Evolutionary conservation across 192 early-diverging fungal species (phyloP).

Genomic region (Umbelopsis sp.): DNA sequence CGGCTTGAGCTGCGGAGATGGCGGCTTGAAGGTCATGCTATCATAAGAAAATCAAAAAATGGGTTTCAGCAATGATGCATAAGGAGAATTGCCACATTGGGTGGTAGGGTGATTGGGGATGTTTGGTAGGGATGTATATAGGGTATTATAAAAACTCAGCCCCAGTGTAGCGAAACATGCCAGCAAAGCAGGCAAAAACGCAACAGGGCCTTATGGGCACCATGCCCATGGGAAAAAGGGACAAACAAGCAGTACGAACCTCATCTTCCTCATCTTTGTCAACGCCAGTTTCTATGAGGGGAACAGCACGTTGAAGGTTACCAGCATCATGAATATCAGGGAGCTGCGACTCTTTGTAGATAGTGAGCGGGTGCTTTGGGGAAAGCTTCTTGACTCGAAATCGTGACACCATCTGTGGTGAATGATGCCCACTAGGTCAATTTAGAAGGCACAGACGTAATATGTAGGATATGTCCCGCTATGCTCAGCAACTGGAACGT

Average conservation of each 20-base stretch:
- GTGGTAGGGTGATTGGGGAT: not conserved
- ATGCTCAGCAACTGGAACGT: constrained; percentile 23
- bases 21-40: constrained; percentile 89
- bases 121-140: constrained; percentile 22
- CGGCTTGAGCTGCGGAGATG: constrained; percentile 70
- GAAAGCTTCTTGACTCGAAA: constrained; percentile 81
- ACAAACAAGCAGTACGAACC: constrained; percentile 27
- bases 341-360: constrained; percentile 75
- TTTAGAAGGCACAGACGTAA: constrained; percentile 18
- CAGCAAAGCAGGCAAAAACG: constrained; percentile 12
- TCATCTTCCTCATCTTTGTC: constrained; percentile 87
- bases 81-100: constrained; percentile 20
- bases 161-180: constrained; percentile 22
- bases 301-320: constrained; percentile 56
- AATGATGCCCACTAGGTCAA: constrained; percentile 21
- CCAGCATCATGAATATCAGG: constrained; percentile 72
- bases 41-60: constrained; percentile 45
- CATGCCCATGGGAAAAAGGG: constrained; percentile 16
- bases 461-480: constrained; percentile 21
- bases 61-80: constrained; percentile 17
- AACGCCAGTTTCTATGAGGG: constrained; percentile 77
- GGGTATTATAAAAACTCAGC: constrained; percentile 29
- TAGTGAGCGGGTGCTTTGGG: constrained; percentile 68
- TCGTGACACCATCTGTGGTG: constrained; percentile 36
- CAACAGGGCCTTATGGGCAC: constrained; percentile 19